phyloP scores from a whole-genome alignment of 129 eudicot species.

The Sambucus nigra region DNA sequence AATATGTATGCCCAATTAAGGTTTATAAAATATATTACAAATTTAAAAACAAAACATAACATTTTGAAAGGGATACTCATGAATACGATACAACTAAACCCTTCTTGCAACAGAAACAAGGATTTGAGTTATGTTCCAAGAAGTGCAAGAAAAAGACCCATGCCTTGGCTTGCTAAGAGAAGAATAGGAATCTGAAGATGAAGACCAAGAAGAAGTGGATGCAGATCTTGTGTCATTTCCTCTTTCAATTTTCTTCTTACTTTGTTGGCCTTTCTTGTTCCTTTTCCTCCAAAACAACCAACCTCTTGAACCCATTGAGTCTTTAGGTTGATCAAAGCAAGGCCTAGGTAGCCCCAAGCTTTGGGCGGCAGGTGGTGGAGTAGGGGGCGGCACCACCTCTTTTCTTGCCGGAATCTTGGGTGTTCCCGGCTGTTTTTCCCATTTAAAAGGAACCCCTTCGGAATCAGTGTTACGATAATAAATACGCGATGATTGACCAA shows the following conservation, averaged over 20 bases:
- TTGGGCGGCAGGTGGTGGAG: constrained; percentile 61
- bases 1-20: no score
- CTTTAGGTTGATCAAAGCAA: constrained; percentile 22
- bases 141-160: constrained; percentile 23
- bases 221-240: constrained; percentile 7
- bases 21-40: no score
- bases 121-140: constrained; percentile 25
- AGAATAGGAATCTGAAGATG: constrained; percentile 10
- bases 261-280: constrained; percentile 11
- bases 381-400: constrained; percentile 44
- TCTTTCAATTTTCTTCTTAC: not conserved
- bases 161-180: not conserved
- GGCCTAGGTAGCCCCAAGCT: constrained; percentile 47
- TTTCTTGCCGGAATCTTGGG: constrained; percentile 41
- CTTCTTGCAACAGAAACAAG: constrained; percentile 16
- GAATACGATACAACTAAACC: no score
- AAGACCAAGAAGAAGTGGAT: constrained; percentile 6
- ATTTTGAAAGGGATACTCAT: no score
- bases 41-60: no score
- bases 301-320: constrained; percentile 4
- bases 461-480: constrained; percentile 29
- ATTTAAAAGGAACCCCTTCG: constrained; percentile 70
- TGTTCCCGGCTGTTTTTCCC: constrained; percentile 85
- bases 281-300: constrained; percentile 41
- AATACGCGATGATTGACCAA: constrained; percentile 57